Evolutionary conservation across 2,329 filamentous ascomycete genomes (phyloP), one percentile per base, ranked within the genome.

Genomic region (Claviceps sp.): DNA sequence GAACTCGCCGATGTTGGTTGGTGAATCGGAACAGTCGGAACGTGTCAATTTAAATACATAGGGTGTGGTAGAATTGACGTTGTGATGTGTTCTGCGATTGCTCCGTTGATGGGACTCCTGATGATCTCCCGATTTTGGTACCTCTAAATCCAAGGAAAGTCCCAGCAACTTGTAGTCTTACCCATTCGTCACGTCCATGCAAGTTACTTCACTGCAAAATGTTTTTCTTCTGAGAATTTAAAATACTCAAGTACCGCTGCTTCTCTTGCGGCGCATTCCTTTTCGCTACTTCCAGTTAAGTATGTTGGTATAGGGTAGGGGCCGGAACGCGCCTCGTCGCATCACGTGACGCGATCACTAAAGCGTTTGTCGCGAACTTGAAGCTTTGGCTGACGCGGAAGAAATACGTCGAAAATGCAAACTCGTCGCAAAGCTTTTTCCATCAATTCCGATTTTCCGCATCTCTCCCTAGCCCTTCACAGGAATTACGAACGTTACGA

Each of bases 1-100:
- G 52, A 63, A 60, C 1, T 63, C 68, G 7, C 67, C 68, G 1
- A 73, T 75, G 68, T 57, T 74, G 43, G 59, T 64, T 5, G 63
- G 60, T 40, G 62, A 62, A 8, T 58, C 59, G 6, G 65, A 59
- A 20, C 60, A 61, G 16, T 46, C 55, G 9, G 62, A 61, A 59
- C 3, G 48, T 57, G 22, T 34, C 3, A 11, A 11, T 34, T 34
- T 11, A 4, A 52, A 50, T 24, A 18, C 50, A 1, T 49, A 53
- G 9, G n/a, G 16, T 9, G 40, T 7, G n/a, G n/a, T 41, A 18
- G n/a, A 41, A 34, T 34, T 34, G 9, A 34, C 9, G 30, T 34
- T 11, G 4, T 34, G 30, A 4, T 11, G 8, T 34, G 30, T 34
- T 9, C 2, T 30, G 26, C 8, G 9, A 30, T 9, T 30, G 3